phyloP scores from a whole-genome alignment of 345 rosid species.

The Nephelium lappaceum region DNA sequence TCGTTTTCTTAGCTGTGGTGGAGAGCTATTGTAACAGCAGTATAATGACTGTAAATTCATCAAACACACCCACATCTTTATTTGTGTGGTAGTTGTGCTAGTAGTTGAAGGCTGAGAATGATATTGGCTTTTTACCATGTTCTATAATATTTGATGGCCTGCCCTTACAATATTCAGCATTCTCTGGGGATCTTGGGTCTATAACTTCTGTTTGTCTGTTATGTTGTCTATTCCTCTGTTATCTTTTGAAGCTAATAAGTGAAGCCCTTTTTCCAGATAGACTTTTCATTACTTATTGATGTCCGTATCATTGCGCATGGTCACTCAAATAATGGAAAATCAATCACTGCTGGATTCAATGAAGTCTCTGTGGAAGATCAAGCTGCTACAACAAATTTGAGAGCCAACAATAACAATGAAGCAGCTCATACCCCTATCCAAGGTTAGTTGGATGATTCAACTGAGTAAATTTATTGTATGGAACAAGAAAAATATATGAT shows the following conservation, averaged over 20 bases:
- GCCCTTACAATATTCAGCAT: neutral
- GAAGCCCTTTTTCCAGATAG: constrained; percentile 53
- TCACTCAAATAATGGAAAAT: constrained; percentile 28
- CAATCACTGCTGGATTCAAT: constrained; percentile 25
- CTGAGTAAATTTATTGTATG: neutral
- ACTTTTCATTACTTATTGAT: constrained; percentile 70
- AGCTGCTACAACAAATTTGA: constrained; percentile 24
- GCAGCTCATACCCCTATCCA: constrained; percentile 31
- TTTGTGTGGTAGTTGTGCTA: neutral
- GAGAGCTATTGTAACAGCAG: neutral
- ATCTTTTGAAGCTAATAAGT: constrained; percentile 16
- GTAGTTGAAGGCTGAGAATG: neutral
- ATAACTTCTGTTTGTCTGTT: neutral
- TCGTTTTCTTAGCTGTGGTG: neutral
- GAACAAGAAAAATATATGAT: neutral
- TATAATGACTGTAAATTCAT: neutral
- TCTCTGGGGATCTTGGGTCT: neutral
- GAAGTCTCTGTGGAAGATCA: constrained; percentile 28
- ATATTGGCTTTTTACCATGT: neutral
- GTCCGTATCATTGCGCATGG: constrained; percentile 55
- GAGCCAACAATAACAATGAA: constrained; percentile 29
- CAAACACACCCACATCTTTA: neutral
- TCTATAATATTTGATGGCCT: neutral
- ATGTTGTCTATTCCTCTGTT: constrained; percentile 7
- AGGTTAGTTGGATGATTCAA: constrained; percentile 39